These are phyloP conservation scores for Arachis hypogaea DNA, from an alignment of 306 rosid genomes.

Conservation along the genomic window DNA sequence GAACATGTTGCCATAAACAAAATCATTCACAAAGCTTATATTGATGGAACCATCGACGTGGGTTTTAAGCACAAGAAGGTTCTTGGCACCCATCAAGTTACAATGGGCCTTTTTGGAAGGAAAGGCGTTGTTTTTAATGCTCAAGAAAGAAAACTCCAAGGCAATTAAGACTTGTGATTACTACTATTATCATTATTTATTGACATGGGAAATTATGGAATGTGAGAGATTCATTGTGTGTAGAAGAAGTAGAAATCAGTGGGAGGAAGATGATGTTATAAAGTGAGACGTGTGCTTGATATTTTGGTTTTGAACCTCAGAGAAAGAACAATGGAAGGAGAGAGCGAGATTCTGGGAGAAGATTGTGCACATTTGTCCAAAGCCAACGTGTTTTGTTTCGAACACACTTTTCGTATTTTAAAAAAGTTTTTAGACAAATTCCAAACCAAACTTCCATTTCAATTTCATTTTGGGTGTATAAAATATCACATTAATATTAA, in stretches of 20 bases:
- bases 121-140: constrained; percentile 3
- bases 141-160: constrained; percentile 24
- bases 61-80: constrained; percentile 40
- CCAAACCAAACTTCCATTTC: no score
- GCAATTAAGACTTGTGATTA: constrained; percentile 22
- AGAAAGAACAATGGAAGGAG: not conserved
- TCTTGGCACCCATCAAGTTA: constrained; percentile 47
- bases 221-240: constrained; percentile 39
- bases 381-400: not conserved
- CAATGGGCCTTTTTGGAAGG: constrained; percentile 32
- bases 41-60: constrained; percentile 41
- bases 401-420: no score
- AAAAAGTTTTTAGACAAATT: no score
- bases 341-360: constrained; percentile 65
- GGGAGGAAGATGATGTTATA: constrained; percentile 22
- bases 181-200: not conserved
- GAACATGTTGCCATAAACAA: constrained; percentile 49
- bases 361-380: constrained; percentile 47
- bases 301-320: constrained; percentile 13
- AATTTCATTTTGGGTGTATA: no score
- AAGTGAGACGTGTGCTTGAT: constrained; percentile 18
- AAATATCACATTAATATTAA: no score
- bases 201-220: constrained; percentile 8
- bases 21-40: constrained; percentile 41
- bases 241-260: constrained; percentile 44